Conservation (phyloP, 148 eudicot species). For the Oxyria digyna region DNA sequence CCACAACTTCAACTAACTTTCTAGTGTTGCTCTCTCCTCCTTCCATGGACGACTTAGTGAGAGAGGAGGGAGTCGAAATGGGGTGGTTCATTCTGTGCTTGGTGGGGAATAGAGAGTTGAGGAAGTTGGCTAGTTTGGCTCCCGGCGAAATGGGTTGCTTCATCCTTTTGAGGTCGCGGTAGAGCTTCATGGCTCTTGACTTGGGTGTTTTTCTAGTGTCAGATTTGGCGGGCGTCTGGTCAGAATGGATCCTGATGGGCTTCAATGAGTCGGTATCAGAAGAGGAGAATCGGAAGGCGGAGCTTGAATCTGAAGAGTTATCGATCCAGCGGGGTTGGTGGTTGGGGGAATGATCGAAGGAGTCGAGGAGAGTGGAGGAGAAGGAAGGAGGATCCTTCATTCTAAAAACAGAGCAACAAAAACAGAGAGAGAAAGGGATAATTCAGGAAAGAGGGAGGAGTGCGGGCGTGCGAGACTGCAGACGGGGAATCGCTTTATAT, state of each 20-base stretch:
- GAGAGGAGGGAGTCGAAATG: conserved; percentile 16
- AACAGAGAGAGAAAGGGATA: not conserved
- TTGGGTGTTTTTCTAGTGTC: conserved; percentile 22
- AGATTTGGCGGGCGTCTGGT: not conserved
- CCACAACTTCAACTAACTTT: conserved; percentile 40
- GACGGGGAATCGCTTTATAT: not conserved
- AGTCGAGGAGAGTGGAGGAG: conserved; percentile 72
- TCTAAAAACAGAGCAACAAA: not conserved
- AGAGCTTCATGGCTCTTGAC: conserved; percentile 60
- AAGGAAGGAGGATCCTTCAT: conserved; percentile 39
- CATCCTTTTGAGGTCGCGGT: conserved; percentile 72
- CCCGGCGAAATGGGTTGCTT: conserved; percentile 92
- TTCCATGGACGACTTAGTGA: no score
- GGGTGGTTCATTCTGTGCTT: conserved; percentile 30
- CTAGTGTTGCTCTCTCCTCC: no score
- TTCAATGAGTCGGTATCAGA: conserved; percentile 32
- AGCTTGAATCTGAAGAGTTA: conserved; percentile 53
- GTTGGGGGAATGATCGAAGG: conserved; percentile 36
- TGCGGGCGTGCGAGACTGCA: not conserved
- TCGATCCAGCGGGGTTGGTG: not conserved
- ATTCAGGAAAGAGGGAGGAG: not conserved
- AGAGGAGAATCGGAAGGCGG: conserved; percentile 27
- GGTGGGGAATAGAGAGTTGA: conserved; percentile 54
- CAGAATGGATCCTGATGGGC: conserved; percentile 26
- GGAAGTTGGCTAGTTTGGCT: conserved; percentile 47